Base-by-base conservation (phyloP, 2,329 filamentous ascomycete species). In the Trichoderma pleuroti region DNA sequence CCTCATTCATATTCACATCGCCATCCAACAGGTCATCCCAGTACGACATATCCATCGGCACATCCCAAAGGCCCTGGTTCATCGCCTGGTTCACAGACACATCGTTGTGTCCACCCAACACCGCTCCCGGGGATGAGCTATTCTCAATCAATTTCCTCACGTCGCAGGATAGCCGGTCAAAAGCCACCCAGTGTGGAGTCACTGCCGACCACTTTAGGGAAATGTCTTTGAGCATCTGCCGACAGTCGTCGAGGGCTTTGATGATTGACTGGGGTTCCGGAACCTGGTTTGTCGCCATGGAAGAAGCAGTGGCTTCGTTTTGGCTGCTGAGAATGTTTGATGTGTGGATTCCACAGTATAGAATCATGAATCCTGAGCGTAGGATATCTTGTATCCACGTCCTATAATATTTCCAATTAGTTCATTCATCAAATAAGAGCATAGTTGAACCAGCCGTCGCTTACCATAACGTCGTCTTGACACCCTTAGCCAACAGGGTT, bases 291-390 rank as follows among this genome's bases (percentile, higher is more conserved):
- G 60, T 30, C 0, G 68, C 14, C 16, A 62, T 64, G 4, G 68
- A 46, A 8, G 68, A 70, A 46, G 32, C 14, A 21, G 28, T 14
- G 46, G 46, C 5, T 28, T 70, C 52, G 9, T 49, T 34, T n/a
- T 32, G 54, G 52, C 54, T 46, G 26, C 49, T 64, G 36, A 70
- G 60, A 18, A 70, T 59, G 61, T 70, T 70, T 30, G 60, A 70
- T 21, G 64, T 70, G 52, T 70, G 68, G n/a, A 70, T 70, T 18
- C 68, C 68, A 18, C 68, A 70, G 28, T 70, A 70, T 11, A 70
- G 60, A 8, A 64, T 70, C 68, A 70, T 70, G 52, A 70, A 70
- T 1, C 68, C 68, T 1, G 68, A 65, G 60, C 68, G 68, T 26
- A 70, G 68, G 8, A 64, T 64, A 34, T 70, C 68, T 32, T 70